Evolutionary conservation across 768 basidiomycete genomes (phyloP).

Genomic region (Lanmaoa pseudosensibilis): DNA sequence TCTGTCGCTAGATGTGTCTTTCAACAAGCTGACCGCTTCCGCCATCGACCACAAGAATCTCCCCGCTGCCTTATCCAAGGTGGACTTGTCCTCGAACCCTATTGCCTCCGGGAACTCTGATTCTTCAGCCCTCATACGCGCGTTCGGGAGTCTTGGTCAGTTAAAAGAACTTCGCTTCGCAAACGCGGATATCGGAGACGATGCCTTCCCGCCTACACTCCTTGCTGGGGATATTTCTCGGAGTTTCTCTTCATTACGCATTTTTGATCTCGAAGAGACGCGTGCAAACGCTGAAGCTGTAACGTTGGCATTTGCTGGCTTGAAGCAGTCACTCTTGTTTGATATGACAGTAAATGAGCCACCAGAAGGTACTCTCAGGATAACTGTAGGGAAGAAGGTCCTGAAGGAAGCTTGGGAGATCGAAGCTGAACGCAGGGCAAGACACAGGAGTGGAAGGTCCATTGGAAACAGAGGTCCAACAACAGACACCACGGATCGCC

Average conservation of each 20-base stretch:
- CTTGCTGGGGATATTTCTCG: conserved; percentile 14
- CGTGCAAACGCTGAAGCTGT: conserved; percentile 50
- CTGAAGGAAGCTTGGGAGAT: conserved; percentile 80
- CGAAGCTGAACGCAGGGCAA: conserved; percentile 59
- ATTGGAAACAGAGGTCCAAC: conserved; percentile 18
- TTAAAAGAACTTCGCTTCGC: conserved; percentile 60
- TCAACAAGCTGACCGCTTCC: conserved; percentile 61
- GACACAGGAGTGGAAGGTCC: conserved; percentile 39
- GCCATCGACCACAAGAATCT: conserved; percentile 53
- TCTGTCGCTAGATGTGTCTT: conserved; percentile 58
- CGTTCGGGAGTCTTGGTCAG: conserved; percentile 46
- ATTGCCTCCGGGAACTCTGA: conserved; percentile 42
- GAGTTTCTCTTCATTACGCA: conserved; percentile 51
- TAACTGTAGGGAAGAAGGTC: conserved; percentile 69
- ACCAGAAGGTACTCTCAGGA: conserved; percentile 48
- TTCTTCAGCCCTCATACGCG: conserved; percentile 39
- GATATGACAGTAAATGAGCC: conserved; percentile 56
- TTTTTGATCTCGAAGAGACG: conserved; percentile 71
- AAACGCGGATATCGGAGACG: conserved; percentile 59
- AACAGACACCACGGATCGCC: neutral
- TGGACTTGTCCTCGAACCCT: conserved; percentile 70
- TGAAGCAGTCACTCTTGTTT: conserved; percentile 54
- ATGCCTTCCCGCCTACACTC: conserved; percentile 47
- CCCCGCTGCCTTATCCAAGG: conserved; percentile 53
- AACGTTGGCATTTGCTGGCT: conserved; percentile 42